Conservation (phyloP, 2,329 filamentous ascomycete genomes). For the Scedosporium boydii region DNA sequence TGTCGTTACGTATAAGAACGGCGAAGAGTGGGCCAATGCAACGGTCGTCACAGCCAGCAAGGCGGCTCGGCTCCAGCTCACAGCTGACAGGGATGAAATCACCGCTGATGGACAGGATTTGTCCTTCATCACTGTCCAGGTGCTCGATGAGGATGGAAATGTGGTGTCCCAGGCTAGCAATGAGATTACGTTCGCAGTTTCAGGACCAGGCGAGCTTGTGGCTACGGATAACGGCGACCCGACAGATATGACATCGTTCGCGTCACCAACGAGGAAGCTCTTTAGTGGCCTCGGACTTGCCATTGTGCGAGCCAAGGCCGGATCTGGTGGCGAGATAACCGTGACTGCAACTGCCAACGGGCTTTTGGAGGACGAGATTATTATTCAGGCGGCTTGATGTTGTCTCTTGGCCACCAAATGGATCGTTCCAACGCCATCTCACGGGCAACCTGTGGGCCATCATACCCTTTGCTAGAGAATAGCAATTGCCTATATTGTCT, state of each 20-base stretch:
- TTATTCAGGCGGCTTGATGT: background rate
- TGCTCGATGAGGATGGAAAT: slow-evolving; percentile 33
- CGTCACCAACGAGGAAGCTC: slow-evolving; percentile 26
- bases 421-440: too few relatives aligned
- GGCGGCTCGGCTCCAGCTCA: slow-evolving; percentile 26
- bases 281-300: slow-evolving; percentile 30
- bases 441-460: too few relatives aligned
- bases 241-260: slow-evolving; percentile 32
- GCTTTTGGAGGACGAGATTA: background rate
- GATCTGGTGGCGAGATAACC: background rate
- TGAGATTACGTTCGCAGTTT: slow-evolving; percentile 31
- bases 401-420: background rate
- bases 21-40: slow-evolving; percentile 33
- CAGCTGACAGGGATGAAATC: slow-evolving; percentile 29
- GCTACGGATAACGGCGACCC: slow-evolving; percentile 43
- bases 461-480: too few relatives aligned
- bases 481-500: too few relatives aligned
- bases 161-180: slow-evolving; percentile 32
- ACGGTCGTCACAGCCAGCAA: slow-evolving; percentile 30
- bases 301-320: slow-evolving; percentile 22
- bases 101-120: slow-evolving; percentile 33
- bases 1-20: slow-evolving; percentile 38
- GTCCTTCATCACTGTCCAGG: slow-evolving; percentile 32
- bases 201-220: slow-evolving; percentile 33
- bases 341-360: background rate